These are phyloP conservation scores for Onygena corvina DNA, from an alignment of 2,329 filamentous ascomycete genomes.

Conservation along the genomic window DNA sequence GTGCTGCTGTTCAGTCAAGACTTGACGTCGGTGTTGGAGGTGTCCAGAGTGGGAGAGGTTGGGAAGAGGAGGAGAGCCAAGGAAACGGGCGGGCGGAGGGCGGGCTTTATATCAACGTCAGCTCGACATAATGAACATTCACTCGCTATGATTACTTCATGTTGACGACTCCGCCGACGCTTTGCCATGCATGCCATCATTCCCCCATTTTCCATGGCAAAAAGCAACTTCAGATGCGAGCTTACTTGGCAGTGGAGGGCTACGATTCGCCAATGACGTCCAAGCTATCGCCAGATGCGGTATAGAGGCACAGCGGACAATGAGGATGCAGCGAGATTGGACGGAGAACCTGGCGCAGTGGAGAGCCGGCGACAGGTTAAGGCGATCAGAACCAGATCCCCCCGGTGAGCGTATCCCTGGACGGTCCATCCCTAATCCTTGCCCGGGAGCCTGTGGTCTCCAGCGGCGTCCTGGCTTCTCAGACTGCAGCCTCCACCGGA, in stretches of 20 bases:
- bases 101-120: slow-evolving; percentile 6
- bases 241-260: neutral
- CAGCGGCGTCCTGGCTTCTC: neutral
- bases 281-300: slow-evolving; percentile 3
- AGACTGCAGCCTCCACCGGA: neutral
- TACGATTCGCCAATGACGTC: neutral
- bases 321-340: neutral
- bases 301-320: neutral
- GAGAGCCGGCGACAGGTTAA: neutral
- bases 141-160: slow-evolving; percentile 3
- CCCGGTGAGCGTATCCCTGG: neutral
- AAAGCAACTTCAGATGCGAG: neutral
- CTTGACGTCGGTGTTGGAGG: no score
- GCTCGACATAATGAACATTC: neutral
- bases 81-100: slow-evolving; percentile 1
- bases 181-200: slow-evolving; percentile 2
- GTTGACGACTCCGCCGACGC: neutral
- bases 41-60: neutral
- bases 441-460: neutral
- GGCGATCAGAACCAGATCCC: neutral
- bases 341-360: slow-evolving; percentile 2
- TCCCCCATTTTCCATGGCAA: neutral
- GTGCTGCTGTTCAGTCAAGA: no score
- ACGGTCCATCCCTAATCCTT: neutral
- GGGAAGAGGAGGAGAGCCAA: neutral